Conservation (phyloP, 768 basidiomycete genomes). For the Russula sp. region DNA sequence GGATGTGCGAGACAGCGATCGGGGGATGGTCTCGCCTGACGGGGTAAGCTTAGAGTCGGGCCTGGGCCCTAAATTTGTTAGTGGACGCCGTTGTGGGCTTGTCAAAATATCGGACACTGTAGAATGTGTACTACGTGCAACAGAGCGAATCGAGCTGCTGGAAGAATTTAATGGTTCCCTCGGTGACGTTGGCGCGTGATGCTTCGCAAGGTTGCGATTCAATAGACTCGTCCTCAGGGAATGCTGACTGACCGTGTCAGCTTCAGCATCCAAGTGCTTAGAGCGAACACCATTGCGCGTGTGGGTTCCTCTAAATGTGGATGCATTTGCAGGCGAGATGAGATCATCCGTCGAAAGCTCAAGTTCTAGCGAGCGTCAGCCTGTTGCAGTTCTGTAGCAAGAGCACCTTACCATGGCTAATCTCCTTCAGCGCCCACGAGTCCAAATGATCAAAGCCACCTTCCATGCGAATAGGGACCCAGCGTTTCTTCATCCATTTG, state of each 20-base stretch:
- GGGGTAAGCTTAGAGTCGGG: conserved; percentile 75
- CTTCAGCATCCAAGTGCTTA: conserved; percentile 28
- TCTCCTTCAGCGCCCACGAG: conserved; percentile 83
- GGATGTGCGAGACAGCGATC: conserved; percentile 17
- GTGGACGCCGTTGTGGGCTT: conserved; percentile 24
- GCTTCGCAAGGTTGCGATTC: conserved; percentile 27
- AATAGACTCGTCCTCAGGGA: conserved; percentile 41
- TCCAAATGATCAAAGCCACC: conserved; percentile 83
- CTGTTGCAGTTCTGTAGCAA: not conserved
- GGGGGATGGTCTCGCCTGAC: conserved; percentile 24
- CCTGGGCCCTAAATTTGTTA: conserved; percentile 24
- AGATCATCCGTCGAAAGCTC: conserved; percentile 72
- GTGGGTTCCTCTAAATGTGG: conserved; percentile 19
- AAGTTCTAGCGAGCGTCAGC: conserved; percentile 44
- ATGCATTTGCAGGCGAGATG: conserved; percentile 37
- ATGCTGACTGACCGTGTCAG: conserved; percentile 38
- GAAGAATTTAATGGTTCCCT: conserved; percentile 28
- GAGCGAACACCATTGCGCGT: conserved; percentile 23
- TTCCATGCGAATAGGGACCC: conserved; percentile 65
- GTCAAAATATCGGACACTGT: conserved; percentile 26
- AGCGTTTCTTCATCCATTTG: conserved; percentile 69
- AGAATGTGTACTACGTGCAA: conserved; percentile 37
- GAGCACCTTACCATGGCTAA: conserved; percentile 60
- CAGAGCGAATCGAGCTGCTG: conserved; percentile 39
- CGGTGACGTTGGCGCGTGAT: conserved; percentile 26